Evolutionary conservation across 345 rosid genomes (phyloP).

Genomic region (Firmiana major): DNA sequence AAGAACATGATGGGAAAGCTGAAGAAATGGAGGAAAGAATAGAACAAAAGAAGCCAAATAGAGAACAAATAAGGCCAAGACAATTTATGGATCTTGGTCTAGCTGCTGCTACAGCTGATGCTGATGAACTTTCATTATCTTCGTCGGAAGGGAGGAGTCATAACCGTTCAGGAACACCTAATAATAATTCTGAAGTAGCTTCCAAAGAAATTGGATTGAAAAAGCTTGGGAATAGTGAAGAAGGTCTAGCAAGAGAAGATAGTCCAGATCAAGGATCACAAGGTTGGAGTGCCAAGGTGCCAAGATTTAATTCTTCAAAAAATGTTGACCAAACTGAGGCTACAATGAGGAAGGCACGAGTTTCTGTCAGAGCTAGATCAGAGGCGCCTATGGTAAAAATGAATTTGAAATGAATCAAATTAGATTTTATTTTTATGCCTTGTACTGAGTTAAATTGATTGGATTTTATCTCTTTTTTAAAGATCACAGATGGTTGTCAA

Average conservation of each 20-base stretch:
- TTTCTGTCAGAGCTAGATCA: constrained; percentile 62
- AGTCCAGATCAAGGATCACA: constrained; percentile 37
- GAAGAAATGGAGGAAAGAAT: constrained; percentile 9
- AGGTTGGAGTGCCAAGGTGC: constrained; percentile 26
- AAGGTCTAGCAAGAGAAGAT: constrained; percentile 14
- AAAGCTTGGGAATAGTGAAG: constrained; percentile 18
- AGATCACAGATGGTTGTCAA: constrained; percentile 76
- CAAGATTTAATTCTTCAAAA: constrained; percentile 41
- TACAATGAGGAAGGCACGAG: constrained; percentile 65
- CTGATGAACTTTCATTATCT: constrained; percentile 40
- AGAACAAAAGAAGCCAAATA: constrained; percentile 21
- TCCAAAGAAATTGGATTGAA: constrained; percentile 15
- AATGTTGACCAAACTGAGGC: constrained; percentile 59
- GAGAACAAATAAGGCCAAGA: constrained; percentile 29
- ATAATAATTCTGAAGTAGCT: constrained; percentile 14
- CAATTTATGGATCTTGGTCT: constrained; percentile 57
- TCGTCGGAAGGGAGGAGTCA: constrained; percentile 46
- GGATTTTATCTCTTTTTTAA: background rate
- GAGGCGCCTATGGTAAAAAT: constrained; percentile 31
- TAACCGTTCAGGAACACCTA: constrained; percentile 38
- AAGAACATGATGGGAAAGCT: constrained; percentile 10
- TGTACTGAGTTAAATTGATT: background rate
- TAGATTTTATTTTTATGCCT: background rate
- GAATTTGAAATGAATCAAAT: background rate
- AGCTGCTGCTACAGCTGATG: constrained; percentile 18